phyloP scores from a whole-genome alignment of 106 monocot genomes.

The Allium fistulosum region DNA sequence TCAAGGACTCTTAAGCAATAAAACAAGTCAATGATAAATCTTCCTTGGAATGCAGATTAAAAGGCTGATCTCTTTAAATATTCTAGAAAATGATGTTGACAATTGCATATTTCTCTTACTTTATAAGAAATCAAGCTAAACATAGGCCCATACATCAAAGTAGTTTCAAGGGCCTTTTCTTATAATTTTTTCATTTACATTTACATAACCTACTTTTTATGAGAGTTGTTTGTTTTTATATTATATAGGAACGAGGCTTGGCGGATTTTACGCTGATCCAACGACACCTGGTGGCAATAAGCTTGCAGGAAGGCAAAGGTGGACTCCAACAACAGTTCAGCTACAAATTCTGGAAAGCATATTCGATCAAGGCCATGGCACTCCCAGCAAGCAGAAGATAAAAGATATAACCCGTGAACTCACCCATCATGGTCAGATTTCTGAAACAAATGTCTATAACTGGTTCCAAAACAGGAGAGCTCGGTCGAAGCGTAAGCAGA shows the following conservation, averaged over 20 bases:
- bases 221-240: not conserved
- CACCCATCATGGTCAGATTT: conserved; percentile 58
- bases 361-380: conserved; percentile 56
- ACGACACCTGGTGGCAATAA: conserved; percentile 25
- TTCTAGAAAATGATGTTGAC: too few relatives aligned
- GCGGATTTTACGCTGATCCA: conserved; percentile 39
- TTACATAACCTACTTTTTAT: too few relatives aligned
- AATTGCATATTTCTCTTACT: too few relatives aligned
- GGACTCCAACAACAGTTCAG: conserved; percentile 76
- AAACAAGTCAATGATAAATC: too few relatives aligned
- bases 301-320: conserved; percentile 60
- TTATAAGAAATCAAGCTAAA: too few relatives aligned
- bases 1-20: too few relatives aligned
- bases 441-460: conserved; percentile 88
- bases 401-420: conserved; percentile 58
- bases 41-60: too few relatives aligned
- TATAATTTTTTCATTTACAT: not conserved
- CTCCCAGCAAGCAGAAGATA: conserved; percentile 83
- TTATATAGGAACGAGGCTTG: conserved; percentile 33
- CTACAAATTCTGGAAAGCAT: conserved; percentile 71
- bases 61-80: too few relatives aligned
- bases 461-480: conserved; percentile 97
- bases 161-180: not conserved
- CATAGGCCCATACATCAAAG: not conserved
- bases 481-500: conserved; percentile 54